phyloP scores from a whole-genome alignment of 495 filamentous ascomycete species.

The Neurospora sp. region DNA sequence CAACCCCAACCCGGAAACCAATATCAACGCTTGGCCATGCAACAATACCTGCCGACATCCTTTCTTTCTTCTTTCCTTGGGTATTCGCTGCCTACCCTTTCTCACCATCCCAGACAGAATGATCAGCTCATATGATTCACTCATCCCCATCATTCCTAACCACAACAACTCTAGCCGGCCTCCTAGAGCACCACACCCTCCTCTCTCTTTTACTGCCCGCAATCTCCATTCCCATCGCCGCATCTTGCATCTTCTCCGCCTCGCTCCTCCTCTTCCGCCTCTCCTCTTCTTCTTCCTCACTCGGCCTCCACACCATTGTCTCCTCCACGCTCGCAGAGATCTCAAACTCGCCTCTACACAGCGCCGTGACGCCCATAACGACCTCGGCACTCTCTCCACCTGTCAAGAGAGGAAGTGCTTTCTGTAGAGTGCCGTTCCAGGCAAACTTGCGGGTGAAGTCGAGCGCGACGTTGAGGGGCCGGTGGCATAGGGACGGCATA shows the following conservation, averaged over 20 bases:
- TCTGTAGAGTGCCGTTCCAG: constrained; percentile 78
- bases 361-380: constrained; percentile 54
- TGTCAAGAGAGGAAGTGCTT: constrained; percentile 50
- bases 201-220: constrained; percentile 39
- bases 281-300: constrained; percentile 12
- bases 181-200: constrained; percentile 62
- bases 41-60: not conserved
- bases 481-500: constrained; percentile 64
- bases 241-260: constrained; percentile 43
- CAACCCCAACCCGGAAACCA: not conserved
- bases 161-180: constrained; percentile 54
- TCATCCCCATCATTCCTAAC: not conserved
- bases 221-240: constrained; percentile 33
- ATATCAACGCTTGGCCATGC: not conserved
- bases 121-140: not conserved
- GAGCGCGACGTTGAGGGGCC: constrained; percentile 62
- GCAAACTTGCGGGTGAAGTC: constrained; percentile 76
- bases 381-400: constrained; percentile 46
- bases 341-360: constrained; percentile 77
- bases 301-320: constrained; percentile 38
- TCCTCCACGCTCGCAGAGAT: constrained; percentile 76
- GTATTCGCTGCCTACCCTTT: too few species aligned
- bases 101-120: not conserved
- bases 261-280: constrained; percentile 19
- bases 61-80: not conserved